These are phyloP conservation scores for Boletus insuetus DNA, from an alignment of 768 basidiomycete genomes.

Conservation along the genomic window DNA sequence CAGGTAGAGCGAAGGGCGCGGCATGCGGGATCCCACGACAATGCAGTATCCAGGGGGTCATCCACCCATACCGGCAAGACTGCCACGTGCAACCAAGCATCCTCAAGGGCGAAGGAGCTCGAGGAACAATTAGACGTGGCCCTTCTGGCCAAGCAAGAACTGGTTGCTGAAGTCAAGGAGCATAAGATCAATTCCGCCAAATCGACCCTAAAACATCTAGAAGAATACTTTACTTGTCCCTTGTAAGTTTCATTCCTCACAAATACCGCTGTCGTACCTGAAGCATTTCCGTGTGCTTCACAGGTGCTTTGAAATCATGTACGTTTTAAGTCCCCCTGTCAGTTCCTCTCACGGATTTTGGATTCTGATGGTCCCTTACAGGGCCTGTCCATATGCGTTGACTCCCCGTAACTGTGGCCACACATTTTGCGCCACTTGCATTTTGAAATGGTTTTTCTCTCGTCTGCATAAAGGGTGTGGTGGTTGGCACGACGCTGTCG, in stretches of 20 bases:
- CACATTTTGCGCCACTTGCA: constrained; percentile 65
- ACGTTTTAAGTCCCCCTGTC: constrained; percentile 10
- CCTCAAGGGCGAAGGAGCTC: constrained; percentile 39
- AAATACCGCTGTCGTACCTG: constrained; percentile 6
- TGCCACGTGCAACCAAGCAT: constrained; percentile 33
- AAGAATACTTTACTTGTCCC: constrained; percentile 64
- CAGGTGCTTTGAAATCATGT: constrained; percentile 66
- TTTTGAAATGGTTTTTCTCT: constrained; percentile 68
- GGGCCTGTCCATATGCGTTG: constrained; percentile 55
- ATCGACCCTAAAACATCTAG: constrained; percentile 49
- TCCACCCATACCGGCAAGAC: not conserved
- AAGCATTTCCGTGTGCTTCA: constrained; percentile 6
- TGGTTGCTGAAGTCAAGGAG: constrained; percentile 39
- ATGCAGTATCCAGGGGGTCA: not conserved
- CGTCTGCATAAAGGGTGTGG: constrained; percentile 61
- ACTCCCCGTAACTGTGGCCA: constrained; percentile 61
- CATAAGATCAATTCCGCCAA: constrained; percentile 31
- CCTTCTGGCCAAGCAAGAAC: constrained; percentile 42
- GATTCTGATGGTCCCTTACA: constrained; percentile 8
- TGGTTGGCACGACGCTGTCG: constrained; percentile 63
- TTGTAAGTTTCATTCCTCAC: constrained; percentile 42
- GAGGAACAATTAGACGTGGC: constrained; percentile 41
- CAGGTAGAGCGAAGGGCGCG: not conserved
- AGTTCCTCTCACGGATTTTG: constrained; percentile 3
- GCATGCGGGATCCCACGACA: not conserved